Base-by-base conservation (phyloP, 108 stramenopile genomes). In the Cyclotella kingstonii region DNA sequence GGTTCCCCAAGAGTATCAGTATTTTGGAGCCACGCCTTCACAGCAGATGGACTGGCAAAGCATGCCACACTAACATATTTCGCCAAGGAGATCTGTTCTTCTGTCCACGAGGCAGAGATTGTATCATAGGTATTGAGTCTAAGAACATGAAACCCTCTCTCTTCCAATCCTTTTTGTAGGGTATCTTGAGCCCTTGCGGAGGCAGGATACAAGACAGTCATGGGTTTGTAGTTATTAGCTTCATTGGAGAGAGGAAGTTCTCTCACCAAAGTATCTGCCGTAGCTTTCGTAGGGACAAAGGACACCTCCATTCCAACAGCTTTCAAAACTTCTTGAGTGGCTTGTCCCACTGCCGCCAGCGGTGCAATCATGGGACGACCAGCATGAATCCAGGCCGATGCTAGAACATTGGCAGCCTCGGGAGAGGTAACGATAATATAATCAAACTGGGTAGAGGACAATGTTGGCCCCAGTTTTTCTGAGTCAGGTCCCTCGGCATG, bases 91-190 rank as follows among this genome's bases (percentile, higher is more conserved):
- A 72, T 54, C 63, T 89, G 70, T 7, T 82, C 70, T 0, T 77
- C 66, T 35, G 54, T 69, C 84, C 84, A 93, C 7, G 49, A 52
- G 5, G 88, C 91, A 33, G 86, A 73, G 29, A 90, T 80, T 12
- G 91, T 93, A 58, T 93, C 88, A 50, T 93, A 93, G 1, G 91
- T 90, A 46, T 93, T 85, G 8, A 93, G 59, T 51, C 91, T 76
- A 5, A 63, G 68, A 2, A 93, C 85, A 28, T 26, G 28, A 60
- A 93, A 86, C 10, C 82, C 86, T 41, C 84, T 59, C 11, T 54
- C 56, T 42, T 77, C 65, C 21, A 93, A 43, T 43, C 80, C 86
- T 64, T 76, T 67, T 62, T 86, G 78, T 11, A 93, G 38, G 7
- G 87, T 89, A 22, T 67, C 56, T 58, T 63, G 60, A 12, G 91